Conservation (phyloP, 2,329 filamentous ascomycete genomes). For the Exophiala viscosa region DNA sequence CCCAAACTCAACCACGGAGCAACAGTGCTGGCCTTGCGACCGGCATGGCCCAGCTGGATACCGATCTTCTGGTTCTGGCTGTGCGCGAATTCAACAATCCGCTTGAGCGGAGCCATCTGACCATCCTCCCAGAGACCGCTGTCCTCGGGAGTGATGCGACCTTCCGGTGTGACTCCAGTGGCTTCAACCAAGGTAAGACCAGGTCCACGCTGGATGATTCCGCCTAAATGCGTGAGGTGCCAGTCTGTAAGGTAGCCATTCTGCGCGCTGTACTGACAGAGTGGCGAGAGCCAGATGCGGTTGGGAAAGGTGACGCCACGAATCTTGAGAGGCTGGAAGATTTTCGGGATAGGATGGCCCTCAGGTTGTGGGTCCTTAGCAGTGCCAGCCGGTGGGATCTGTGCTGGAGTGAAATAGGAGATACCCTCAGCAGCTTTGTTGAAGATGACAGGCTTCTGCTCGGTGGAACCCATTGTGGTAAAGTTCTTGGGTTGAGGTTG, state of each 20-base stretch:
- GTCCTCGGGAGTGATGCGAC: slow-evolving; percentile 79
- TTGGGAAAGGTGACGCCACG: slow-evolving; percentile 60
- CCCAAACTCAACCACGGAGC: slow-evolving; percentile 61
- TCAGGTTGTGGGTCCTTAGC: slow-evolving; percentile 45
- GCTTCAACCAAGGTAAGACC: slow-evolving; percentile 74
- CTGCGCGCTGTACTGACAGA: slow-evolving; percentile 65
- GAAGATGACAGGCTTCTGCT: slow-evolving; percentile 31
- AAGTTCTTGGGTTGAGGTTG: not conserved
- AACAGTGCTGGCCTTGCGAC: slow-evolving; percentile 61
- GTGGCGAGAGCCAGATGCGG: slow-evolving; percentile 60
- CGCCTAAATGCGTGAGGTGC: slow-evolving; percentile 78
- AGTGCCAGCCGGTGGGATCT: slow-evolving; percentile 45
- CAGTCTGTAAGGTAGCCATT: slow-evolving; percentile 74
- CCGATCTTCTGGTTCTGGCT: slow-evolving; percentile 65
- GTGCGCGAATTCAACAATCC: slow-evolving; percentile 33
- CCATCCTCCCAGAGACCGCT: slow-evolving; percentile 78
- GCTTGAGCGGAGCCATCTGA: slow-evolving; percentile 58
- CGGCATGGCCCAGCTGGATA: slow-evolving; percentile 75
- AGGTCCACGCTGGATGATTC: slow-evolving; percentile 71
- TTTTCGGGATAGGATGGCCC: slow-evolving; percentile 50
- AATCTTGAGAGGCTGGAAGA: slow-evolving; percentile 42
- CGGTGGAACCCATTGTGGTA: slow-evolving; percentile 17
- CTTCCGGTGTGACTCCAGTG: slow-evolving; percentile 68
- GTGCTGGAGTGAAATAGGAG: slow-evolving; percentile 50
- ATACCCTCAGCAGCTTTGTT: slow-evolving; percentile 40